Conservation (phyloP, 768 basidiomycete genomes). For the Leccinum truebloodii region DNA sequence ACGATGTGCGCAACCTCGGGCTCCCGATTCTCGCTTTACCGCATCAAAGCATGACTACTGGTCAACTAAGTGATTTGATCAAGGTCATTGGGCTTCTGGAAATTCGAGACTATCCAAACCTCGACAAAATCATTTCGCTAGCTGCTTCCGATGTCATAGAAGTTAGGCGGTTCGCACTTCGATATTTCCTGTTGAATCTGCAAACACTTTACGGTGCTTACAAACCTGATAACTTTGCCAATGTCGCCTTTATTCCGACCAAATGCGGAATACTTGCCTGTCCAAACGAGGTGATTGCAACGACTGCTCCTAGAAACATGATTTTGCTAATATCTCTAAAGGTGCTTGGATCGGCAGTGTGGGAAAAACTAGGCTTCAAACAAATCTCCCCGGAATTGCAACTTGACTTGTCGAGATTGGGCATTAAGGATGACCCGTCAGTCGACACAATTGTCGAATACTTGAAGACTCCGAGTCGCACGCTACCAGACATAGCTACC, state of each 20-base stretch:
- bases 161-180: constrained; percentile 6
- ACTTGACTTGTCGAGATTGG: constrained; percentile 15
- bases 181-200: constrained; percentile 14
- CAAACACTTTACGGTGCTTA: constrained; percentile 13
- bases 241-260: constrained; percentile 18
- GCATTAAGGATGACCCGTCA: constrained; percentile 10
- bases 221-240: constrained; percentile 9
- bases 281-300: constrained; percentile 12
- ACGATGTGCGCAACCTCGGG: constrained; percentile 61
- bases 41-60: background rate
- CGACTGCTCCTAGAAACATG: background rate
- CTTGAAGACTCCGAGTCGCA: constrained; percentile 3
- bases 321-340: background rate
- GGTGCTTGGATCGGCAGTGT: constrained; percentile 11
- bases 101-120: too few species aligned
- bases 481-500: background rate
- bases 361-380: constrained; percentile 15
- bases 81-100: too few species aligned
- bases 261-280: constrained; percentile 3
- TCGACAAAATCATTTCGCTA: constrained; percentile 5
- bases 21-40: constrained; percentile 67
- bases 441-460: constrained; percentile 1
- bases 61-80: background rate
- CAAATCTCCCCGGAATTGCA: background rate
- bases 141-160: constrained; percentile 8